These are phyloP conservation scores for Nemania bipapillata DNA, from an alignment of 2,329 filamentous ascomycete species.

Conservation along the genomic window DNA sequence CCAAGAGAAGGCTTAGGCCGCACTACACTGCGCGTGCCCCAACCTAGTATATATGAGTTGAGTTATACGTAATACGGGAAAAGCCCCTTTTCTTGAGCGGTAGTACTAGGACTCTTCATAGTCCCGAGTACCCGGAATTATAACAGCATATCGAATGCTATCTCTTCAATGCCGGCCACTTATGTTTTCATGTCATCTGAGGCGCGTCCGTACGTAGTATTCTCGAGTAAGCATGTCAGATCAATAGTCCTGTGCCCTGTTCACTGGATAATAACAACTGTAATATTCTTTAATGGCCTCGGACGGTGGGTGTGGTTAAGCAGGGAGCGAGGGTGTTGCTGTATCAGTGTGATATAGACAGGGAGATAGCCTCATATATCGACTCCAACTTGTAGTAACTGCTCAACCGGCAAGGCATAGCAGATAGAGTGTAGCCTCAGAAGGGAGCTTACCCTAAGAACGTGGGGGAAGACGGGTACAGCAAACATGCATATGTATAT, in stretches of 20 bases:
- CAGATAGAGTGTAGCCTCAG: neutral
- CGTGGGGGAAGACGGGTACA: neutral
- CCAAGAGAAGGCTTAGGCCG: no score
- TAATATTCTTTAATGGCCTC: neutral
- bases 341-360: neutral
- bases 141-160: neutral
- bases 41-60: no score
- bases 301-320: neutral
- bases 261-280: neutral
- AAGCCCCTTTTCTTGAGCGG: no score
- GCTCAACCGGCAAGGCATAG: neutral
- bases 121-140: no score
- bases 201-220: neutral
- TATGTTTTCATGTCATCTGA: neutral
- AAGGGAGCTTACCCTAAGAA: neutral
- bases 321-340: neutral
- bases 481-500: neutral
- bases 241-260: neutral
- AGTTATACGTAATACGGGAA: no score
- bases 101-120: no score
- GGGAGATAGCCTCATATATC: slow-evolving; percentile 1
- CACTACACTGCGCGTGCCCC: no score
- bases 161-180: neutral
- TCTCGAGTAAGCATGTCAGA: neutral
- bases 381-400: neutral